phyloP scores from a whole-genome alignment of 2,329 filamentous ascomycete genomes.

The Leptosphaerulina australis region DNA sequence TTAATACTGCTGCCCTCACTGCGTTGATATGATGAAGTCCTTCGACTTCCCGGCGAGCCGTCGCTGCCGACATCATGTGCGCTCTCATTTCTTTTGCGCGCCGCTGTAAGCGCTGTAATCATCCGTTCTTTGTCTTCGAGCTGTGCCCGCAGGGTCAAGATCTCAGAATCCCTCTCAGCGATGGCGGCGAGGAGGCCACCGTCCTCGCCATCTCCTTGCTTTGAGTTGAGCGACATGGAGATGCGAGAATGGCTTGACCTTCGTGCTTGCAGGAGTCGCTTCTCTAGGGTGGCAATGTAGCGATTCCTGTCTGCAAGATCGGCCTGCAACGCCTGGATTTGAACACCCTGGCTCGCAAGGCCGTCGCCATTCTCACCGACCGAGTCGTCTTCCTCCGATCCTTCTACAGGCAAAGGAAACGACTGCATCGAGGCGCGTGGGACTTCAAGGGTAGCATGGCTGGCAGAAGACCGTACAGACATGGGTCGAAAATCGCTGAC shows the following conservation, averaged over 20 bases:
- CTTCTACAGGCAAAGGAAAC: conserved; percentile 34
- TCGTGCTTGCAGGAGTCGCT: conserved; percentile 86
- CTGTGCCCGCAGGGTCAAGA: conserved; percentile 84
- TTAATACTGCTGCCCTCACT: conserved; percentile 42
- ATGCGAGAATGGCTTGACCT: conserved; percentile 87
- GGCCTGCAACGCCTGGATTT: conserved; percentile 90
- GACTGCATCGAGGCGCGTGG: conserved; percentile 39
- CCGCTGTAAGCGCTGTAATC: conserved; percentile 83
- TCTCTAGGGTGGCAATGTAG: conserved; percentile 93
- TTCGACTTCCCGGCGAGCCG: conserved; percentile 43
- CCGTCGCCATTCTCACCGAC: conserved; percentile 86
- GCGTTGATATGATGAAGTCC: conserved; percentile 44
- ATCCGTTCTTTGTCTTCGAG: conserved; percentile 96
- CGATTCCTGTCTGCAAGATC: conserved; percentile 96
- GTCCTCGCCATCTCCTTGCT: conserved; percentile 74
- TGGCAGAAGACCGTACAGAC: conserved; percentile 51
- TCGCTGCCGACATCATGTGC: conserved; percentile 63
- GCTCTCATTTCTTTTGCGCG: conserved; percentile 82
- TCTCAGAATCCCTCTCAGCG: conserved; percentile 90
- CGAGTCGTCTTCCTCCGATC: conserved; percentile 55
- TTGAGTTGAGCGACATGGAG: conserved; percentile 73
- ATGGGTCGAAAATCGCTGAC: conserved; percentile 55
- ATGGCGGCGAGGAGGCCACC: conserved; percentile 74
- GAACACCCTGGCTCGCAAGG: conserved; percentile 78
- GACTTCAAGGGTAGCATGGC: conserved; percentile 50